Evolutionary conservation across 164 flowering plant genomes (phyloP).

Genomic region (Vitis labrusca): DNA sequence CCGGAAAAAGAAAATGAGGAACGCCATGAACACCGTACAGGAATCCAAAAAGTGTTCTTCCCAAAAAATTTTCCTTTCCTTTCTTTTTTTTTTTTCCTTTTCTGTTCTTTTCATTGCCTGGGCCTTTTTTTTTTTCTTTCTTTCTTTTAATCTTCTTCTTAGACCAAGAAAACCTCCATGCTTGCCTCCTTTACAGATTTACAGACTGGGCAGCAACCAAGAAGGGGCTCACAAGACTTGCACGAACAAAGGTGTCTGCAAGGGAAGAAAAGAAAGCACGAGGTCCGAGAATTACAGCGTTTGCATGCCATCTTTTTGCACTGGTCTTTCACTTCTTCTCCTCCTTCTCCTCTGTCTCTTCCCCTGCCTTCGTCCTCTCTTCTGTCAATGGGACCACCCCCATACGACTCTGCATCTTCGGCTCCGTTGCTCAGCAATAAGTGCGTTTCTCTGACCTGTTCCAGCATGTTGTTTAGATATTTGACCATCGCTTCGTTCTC

Average conservation of each 20-base stretch:
- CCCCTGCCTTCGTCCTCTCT: too few relatives aligned
- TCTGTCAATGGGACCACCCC: not conserved
- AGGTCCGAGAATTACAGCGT: constrained; percentile 11
- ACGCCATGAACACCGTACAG: constrained; percentile 5
- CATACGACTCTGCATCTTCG: constrained; percentile 18
- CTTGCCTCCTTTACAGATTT: constrained; percentile 34
- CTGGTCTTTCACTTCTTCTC: not conserved
- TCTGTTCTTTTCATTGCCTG: not conserved
- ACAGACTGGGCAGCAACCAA: constrained; percentile 46
- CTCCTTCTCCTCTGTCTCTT: not conserved
- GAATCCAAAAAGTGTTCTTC: not conserved
- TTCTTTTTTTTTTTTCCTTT: not conserved
- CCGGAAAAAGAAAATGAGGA: not conserved
- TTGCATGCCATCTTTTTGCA: constrained; percentile 22
- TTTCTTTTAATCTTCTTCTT: not conserved
- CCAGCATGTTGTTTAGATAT: constrained; percentile 21
- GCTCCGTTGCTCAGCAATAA: not conserved
- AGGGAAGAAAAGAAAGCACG: constrained; percentile 36
- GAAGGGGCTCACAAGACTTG: constrained; percentile 36
- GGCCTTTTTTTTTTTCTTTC: not conserved
- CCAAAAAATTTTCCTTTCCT: not conserved
- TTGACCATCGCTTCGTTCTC: constrained; percentile 26
- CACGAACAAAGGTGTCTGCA: constrained; percentile 58
- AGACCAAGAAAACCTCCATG: constrained; percentile 48
- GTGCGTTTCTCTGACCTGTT: constrained; percentile 7